Conservation (phyloP, 306 rosid genomes). For the Prunus mume region DNA sequence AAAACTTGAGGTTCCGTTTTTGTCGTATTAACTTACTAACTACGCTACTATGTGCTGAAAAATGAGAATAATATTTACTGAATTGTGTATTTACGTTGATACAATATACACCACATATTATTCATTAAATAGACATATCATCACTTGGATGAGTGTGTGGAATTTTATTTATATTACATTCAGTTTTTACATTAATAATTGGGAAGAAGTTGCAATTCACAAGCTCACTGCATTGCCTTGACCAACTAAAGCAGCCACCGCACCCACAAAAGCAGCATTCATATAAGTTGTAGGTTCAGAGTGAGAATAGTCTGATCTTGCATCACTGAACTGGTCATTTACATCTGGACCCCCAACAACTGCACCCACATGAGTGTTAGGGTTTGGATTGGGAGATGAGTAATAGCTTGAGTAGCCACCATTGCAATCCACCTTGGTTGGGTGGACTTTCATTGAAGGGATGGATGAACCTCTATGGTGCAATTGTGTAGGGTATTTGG, state of each 20-base stretch:
- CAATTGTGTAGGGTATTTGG: slow-evolving; percentile 55
- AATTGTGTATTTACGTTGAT: too few species aligned
- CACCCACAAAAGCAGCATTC: slow-evolving; percentile 79
- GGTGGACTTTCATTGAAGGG: slow-evolving; percentile 53
- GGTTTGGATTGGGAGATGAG: slow-evolving; percentile 54
- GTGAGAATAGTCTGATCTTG: slow-evolving; percentile 72
- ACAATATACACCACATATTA: too few species aligned
- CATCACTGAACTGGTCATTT: slow-evolving; percentile 58
- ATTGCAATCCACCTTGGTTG: slow-evolving; percentile 56
- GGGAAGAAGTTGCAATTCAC: slow-evolving; percentile 5
- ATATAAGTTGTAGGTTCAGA: slow-evolving; percentile 71
- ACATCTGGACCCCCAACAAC: slow-evolving; percentile 80
- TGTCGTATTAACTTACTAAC: too few species aligned
- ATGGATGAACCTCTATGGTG: slow-evolving; percentile 90
- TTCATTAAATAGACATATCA: too few species aligned
- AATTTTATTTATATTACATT: too few species aligned
- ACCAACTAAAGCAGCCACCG: slow-evolving; percentile 56
- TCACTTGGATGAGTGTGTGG: too few species aligned
- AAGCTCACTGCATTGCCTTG: background rate
- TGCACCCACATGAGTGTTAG: slow-evolving; percentile 70
- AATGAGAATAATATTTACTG: too few species aligned
- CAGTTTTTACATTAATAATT: background rate
- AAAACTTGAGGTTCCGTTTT: too few species aligned
- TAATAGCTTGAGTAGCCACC: slow-evolving; percentile 53
- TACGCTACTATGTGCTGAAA: too few species aligned